Conservation (phyloP, 208 protist genomes). For the Naegleria gruberi region DNA sequence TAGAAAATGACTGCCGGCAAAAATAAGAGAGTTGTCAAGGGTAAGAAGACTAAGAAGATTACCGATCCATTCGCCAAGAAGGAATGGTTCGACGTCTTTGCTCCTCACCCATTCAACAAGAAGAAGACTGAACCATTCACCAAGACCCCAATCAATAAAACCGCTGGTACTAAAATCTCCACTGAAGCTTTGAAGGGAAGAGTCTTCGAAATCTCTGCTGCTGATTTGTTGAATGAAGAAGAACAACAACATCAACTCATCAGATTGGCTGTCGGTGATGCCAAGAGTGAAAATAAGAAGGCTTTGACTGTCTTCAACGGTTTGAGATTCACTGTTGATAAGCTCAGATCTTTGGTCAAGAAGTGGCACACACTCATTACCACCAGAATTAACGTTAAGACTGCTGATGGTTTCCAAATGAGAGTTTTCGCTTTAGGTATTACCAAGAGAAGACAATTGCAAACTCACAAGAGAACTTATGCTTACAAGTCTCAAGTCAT, state of each 20-base stretch:
- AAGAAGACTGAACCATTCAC: conserved; percentile 63
- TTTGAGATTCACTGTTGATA: conserved; percentile 96
- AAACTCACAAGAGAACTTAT: conserved; percentile 94
- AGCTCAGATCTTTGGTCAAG: conserved; percentile 86
- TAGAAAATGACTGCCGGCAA: neutral
- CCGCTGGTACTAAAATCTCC: conserved; percentile 85
- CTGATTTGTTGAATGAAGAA: conserved; percentile 88
- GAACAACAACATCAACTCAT: conserved; percentile 89
- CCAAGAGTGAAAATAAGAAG: conserved; percentile 76
- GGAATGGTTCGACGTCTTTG: conserved; percentile 98
- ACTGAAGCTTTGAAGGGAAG: conserved; percentile 88
- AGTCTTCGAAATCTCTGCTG: conserved; percentile 93
- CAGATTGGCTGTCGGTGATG: conserved; percentile 89
- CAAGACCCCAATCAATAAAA: conserved; percentile 95
- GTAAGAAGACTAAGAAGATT: conserved; percentile 60
- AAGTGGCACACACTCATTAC: conserved; percentile 99
- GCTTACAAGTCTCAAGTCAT: conserved; percentile 88
- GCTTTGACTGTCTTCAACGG: conserved; percentile 97
- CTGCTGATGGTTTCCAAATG: conserved; percentile 90
- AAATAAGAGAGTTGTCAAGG: conserved; percentile 15
- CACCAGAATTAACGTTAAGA: conserved; percentile 84
- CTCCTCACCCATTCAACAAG: conserved; percentile 87
- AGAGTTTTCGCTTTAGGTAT: conserved; percentile 96
- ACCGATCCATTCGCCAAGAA: conserved; percentile 95
- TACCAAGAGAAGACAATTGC: conserved; percentile 82